Conservation (phyloP, 169 alveolate genomes). For the Plasmodium knowlesi region DNA sequence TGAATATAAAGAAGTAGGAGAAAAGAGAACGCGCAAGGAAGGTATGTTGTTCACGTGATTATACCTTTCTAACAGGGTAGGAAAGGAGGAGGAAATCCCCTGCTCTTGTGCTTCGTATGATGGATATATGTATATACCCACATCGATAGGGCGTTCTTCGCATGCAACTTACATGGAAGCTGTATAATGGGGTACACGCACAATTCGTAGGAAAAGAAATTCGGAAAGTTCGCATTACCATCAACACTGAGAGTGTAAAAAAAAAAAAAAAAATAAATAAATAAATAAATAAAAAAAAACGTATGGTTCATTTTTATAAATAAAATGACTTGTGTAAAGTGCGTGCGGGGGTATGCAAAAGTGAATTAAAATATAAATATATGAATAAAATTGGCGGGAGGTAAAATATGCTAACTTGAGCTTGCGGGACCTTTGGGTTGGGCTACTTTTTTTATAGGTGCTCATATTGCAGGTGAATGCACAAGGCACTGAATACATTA, state of each 20-base stretch:
- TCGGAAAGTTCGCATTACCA: not conserved
- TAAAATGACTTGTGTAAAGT: not conserved
- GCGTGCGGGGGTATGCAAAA: not conserved
- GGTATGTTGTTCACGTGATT: not conserved
- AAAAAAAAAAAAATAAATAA: no score
- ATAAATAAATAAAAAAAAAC: no score
- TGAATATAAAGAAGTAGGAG: not conserved
- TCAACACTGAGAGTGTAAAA: not conserved
- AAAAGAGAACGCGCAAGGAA: not conserved
- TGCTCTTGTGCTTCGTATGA: not conserved
- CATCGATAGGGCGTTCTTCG: not conserved
- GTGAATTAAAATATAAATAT: no score
- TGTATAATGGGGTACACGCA: not conserved
- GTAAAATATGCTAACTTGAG: not conserved
- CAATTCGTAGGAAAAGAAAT: not conserved
- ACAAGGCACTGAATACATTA: not conserved
- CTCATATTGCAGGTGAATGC: not conserved
- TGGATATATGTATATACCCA: not conserved
- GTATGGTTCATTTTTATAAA: not conserved
- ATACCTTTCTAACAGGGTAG: not conserved
- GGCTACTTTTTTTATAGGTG: not conserved
- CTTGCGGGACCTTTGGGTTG: not conserved
- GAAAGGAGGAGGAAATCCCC: not conserved
- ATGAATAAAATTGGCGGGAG: not conserved
- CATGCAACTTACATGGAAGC: not conserved